Conservation (phyloP, 306 rosid species). For the Sicyos baderoa region DNA sequence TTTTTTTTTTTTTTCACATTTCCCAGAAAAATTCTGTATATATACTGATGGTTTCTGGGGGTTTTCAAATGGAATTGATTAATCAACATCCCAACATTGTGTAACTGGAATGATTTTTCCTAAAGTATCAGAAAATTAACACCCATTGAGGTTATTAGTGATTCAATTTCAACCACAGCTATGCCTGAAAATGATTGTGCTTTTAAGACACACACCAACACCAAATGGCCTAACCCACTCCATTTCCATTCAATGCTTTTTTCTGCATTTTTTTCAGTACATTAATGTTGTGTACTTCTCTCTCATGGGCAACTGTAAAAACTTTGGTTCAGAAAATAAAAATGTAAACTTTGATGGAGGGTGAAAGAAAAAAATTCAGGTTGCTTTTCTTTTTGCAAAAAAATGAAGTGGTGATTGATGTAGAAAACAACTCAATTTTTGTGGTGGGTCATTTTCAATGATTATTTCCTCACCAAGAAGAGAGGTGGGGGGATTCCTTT, state of each 20-base stretch:
- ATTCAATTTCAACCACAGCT: not conserved
- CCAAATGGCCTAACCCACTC: conserved; percentile 6
- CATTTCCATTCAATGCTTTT: conserved; percentile 15
- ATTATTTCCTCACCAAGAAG: conserved; percentile 8
- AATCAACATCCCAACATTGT: not conserved
- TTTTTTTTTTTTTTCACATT: not conserved
- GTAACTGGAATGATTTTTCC: not conserved
- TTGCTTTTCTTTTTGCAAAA: not conserved
- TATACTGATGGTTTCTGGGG: not conserved
- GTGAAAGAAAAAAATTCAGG: not conserved
- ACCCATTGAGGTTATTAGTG: not conserved
- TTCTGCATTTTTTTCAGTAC: conserved; percentile 8
- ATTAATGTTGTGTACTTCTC: conserved; percentile 8
- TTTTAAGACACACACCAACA: not conserved
- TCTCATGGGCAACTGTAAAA: not conserved
- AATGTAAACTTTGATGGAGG: not conserved
- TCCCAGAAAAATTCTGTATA: not conserved
- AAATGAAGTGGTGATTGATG: conserved; percentile 1
- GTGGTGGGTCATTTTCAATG: conserved; percentile 20
- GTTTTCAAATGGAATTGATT: not conserved
- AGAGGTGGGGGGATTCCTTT: not conserved
- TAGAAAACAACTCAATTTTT: conserved; percentile 10
- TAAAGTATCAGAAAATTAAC: not conserved
- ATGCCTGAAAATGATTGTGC: conserved; percentile 15
- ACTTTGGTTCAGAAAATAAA: too few relatives aligned